These are phyloP conservation scores for Rossbeevera mucosa DNA, from an alignment of 768 basidiomycete species.

Conservation along the genomic window DNA sequence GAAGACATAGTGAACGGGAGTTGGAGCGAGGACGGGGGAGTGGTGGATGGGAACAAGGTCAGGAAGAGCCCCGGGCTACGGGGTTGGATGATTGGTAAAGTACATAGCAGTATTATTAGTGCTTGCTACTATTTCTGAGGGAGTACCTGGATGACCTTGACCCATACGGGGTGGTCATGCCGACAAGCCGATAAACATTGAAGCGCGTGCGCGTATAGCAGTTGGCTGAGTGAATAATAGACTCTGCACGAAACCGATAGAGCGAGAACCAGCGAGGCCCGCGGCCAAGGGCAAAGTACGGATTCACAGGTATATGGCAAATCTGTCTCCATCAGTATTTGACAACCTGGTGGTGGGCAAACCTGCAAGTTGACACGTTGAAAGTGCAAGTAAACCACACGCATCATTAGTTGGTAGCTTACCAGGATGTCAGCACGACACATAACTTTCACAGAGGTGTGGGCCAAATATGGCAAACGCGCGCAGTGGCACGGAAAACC, in stretches of 20 bases:
- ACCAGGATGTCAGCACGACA: not conserved
- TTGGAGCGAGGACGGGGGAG: not conserved
- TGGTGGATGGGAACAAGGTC: not conserved
- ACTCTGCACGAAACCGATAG: not conserved
- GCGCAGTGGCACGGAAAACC: slow-evolving; percentile 32
- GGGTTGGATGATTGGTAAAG: not conserved
- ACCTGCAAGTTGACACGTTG: not conserved
- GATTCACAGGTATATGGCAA: not conserved
- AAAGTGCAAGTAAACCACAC: not conserved
- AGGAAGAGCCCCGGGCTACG: not conserved
- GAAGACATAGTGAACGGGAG: slow-evolving; percentile 7
- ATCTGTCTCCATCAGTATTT: not conserved
- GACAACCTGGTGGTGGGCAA: not conserved
- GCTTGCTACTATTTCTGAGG: slow-evolving; percentile 8
- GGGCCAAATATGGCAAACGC: slow-evolving; percentile 21
- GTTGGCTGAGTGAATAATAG: not conserved
- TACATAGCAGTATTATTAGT: slow-evolving; percentile 3
- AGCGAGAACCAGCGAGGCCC: not conserved
- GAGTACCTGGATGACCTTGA: not conserved
- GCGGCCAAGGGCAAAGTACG: not conserved
- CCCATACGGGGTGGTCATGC: not conserved
- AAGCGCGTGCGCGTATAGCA: not conserved
- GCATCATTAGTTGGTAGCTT: not conserved
- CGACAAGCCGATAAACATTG: slow-evolving; percentile 8
- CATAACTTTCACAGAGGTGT: not conserved